These are phyloP conservation scores for Gracilaria caudata DNA, from an alignment of 23 red algal genomes.

Conservation along the genomic window DNA sequence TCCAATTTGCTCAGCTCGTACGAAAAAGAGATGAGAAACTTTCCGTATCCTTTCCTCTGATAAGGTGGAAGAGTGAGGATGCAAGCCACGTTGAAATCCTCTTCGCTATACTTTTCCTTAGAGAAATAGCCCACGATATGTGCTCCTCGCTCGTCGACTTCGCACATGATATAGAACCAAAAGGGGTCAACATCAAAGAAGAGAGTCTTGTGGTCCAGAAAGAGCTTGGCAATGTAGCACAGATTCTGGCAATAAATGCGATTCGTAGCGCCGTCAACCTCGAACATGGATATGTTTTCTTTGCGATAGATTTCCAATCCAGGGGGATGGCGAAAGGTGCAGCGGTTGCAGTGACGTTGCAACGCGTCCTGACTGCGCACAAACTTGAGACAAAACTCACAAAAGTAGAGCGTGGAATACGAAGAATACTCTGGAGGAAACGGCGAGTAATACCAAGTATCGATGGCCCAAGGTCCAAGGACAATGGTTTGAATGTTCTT, in stretches of 20 bases:
- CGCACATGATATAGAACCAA: constrained; percentile 99
- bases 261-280: constrained; percentile 94
- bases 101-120: constrained; percentile 98
- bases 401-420: constrained; percentile 86
- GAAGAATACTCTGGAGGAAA: constrained; percentile 87
- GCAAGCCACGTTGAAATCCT: constrained; percentile 99
- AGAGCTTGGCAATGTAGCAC: constrained; percentile 99
- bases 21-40: constrained; percentile 97
- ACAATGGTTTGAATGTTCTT: constrained; percentile 96
- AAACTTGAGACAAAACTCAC: constrained; percentile 96
- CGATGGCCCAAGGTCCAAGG: constrained; percentile 75
- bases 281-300: constrained; percentile 86
- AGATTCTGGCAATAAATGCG: constrained; percentile 97
- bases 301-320: constrained; percentile 97
- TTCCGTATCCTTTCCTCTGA: constrained; percentile 98
- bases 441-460: constrained; percentile 99
- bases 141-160: constrained; percentile 80
- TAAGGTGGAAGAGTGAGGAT: constrained; percentile 97
- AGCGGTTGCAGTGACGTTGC: constrained; percentile 73
- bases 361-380: constrained; percentile 70
- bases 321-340: constrained; percentile 75
- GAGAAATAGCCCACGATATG: constrained; percentile 99
- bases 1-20: constrained; percentile 97
- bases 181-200: constrained; percentile 99
- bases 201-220: constrained; percentile 99